These are phyloP conservation scores for Talaromyces sp. DNA, from an alignment of 2,329 filamentous ascomycete species.

Conservation along the genomic window DNA sequence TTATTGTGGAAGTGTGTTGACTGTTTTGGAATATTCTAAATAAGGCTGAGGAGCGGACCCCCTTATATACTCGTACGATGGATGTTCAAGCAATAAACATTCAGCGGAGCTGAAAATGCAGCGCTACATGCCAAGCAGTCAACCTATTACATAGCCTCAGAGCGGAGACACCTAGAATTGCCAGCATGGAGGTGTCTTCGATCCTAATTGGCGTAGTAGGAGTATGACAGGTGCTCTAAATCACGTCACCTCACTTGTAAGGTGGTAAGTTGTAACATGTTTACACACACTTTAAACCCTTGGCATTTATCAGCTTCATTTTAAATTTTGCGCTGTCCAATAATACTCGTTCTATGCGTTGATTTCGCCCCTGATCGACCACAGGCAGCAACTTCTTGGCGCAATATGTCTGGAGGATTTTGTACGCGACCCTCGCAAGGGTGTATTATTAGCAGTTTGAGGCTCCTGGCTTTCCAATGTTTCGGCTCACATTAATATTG, in stretches of 20 bases:
- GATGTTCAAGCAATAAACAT: background rate
- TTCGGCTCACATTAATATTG: too few species aligned
- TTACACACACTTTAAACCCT: too few species aligned
- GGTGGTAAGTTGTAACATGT: too few species aligned
- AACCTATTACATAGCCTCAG: background rate
- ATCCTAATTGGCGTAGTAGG: background rate
- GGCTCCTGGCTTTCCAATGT: background rate
- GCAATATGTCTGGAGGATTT: background rate
- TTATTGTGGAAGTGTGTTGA: background rate
- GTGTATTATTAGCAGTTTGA: background rate
- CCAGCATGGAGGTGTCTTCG: background rate
- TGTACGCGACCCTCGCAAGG: background rate
- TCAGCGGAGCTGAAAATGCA: background rate
- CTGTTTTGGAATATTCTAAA: background rate
- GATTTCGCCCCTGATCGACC: background rate
- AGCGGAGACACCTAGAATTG: background rate
- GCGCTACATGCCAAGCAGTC: background rate
- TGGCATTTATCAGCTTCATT: background rate
- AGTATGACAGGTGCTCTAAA: background rate
- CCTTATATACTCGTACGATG: background rate
- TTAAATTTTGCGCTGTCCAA: background rate
- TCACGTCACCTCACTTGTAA: background rate
- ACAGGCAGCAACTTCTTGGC: background rate
- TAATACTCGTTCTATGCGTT: background rate
- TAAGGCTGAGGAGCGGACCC: background rate